Percentiles rank a stretch among this genome's conserved stretches.
Conservation (phyloP, 371 early-diverging fungal genomes). For the Chytridiales sp. region DNA sequence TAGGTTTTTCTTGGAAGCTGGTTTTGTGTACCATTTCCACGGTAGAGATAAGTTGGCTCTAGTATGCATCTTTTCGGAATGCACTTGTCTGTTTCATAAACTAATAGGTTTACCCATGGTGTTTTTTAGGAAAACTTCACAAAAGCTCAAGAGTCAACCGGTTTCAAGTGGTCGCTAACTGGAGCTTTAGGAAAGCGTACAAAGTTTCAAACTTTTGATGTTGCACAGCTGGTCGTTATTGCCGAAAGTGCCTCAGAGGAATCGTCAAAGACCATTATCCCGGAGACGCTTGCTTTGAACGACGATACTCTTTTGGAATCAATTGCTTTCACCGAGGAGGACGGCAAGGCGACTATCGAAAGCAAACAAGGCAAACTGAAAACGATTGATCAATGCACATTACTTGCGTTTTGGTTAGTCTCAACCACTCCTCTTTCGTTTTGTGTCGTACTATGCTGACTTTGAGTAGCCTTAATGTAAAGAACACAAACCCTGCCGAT, state of each 20-base stretch:
- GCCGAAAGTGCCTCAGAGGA: conserved; percentile 69
- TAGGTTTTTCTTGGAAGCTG: conserved; percentile 73
- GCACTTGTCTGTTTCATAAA: neutral
- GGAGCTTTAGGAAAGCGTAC: conserved; percentile 91
- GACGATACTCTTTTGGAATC: conserved; percentile 90
- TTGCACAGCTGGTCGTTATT: conserved; percentile 85
- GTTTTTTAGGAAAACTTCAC: conserved; percentile 49
- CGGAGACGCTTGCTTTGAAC: conserved; percentile 75
- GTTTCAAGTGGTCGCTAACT: conserved; percentile 78
- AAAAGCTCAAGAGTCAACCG: conserved; percentile 73
- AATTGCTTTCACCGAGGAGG: conserved; percentile 55
- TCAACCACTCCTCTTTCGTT: neutral
- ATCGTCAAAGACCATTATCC: conserved; percentile 33
- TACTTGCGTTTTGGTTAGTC: conserved; percentile 77
- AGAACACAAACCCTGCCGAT: conserved; percentile 88
- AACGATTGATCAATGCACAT: conserved; percentile 81
- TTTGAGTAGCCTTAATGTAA: conserved; percentile 68
- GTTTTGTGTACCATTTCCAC: conserved; percentile 74
- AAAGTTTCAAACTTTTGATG: conserved; percentile 85
- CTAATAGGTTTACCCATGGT: neutral
- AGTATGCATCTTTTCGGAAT: conserved; percentile 23
- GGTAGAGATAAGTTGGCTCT: conserved; percentile 69
- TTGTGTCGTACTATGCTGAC: neutral
- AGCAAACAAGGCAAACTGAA: conserved; percentile 60
- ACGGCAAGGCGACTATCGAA: conserved; percentile 29